Evolutionary conservation across 2,329 filamentous ascomycete species (phyloP).

Genomic region (Coniochaeta sp.): DNA sequence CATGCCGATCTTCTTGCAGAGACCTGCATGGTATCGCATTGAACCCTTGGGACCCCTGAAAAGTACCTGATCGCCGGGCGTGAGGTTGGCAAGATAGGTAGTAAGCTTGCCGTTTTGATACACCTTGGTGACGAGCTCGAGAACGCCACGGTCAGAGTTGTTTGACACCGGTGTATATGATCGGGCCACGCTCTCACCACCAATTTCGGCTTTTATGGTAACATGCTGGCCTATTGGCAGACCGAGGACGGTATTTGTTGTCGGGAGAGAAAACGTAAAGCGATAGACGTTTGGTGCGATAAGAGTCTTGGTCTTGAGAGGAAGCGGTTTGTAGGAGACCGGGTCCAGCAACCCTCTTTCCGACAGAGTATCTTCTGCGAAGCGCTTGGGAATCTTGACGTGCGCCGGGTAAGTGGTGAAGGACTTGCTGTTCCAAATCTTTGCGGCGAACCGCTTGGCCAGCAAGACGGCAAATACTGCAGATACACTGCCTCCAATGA

Average conservation of each 20-base stretch:
- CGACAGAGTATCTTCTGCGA: not conserved
- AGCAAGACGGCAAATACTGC: slow-evolving; percentile 22
- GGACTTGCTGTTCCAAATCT: slow-evolving; percentile 22
- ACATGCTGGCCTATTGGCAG: slow-evolving; percentile 51
- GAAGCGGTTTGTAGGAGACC: slow-evolving; percentile 32
- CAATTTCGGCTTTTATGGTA: slow-evolving; percentile 38
- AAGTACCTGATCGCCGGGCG: slow-evolving; percentile 25
- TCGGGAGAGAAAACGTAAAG: slow-evolving; percentile 40
- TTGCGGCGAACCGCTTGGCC: slow-evolving; percentile 19
- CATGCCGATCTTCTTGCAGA: slow-evolving; percentile 43
- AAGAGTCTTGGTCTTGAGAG: slow-evolving; percentile 23
- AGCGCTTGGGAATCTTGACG: slow-evolving; percentile 1
- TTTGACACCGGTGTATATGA: slow-evolving; percentile 49
- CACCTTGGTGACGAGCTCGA: slow-evolving; percentile 87
- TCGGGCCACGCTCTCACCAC: slow-evolving; percentile 35
- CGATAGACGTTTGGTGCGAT: slow-evolving; percentile 36
- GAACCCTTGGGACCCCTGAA: slow-evolving; percentile 49
- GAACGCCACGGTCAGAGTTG: slow-evolving; percentile 36
- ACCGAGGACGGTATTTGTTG: slow-evolving; percentile 34
- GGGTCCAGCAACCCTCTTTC: not conserved
- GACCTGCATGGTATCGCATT: slow-evolving; percentile 39
- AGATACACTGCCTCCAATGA: slow-evolving; percentile 25
- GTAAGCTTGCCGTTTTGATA: slow-evolving; percentile 63
- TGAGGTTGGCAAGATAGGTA: slow-evolving; percentile 37
- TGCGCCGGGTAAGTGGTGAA: slow-evolving; percentile 22